Evolutionary conservation across 1,139 yeast genomes (phyloP), one percentile per base, ranked within the genome.

Genomic region (Debaryomyces sp.): DNA sequence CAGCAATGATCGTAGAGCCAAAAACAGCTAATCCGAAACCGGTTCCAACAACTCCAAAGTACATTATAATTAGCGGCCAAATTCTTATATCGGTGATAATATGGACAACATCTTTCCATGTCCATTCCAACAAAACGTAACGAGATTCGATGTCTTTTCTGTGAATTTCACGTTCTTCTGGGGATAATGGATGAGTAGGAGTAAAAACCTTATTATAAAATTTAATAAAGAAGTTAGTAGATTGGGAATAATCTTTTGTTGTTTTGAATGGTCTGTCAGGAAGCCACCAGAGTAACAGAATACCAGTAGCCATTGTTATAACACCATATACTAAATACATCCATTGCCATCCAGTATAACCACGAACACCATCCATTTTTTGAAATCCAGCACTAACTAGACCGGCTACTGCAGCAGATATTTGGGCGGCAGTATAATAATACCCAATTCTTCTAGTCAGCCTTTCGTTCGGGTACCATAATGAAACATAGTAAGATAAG

Each of bases 11-110:
- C n/a, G 95, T 84, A 4, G 96, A 85, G 2, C 94, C 96, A 68
- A 87, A 89, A 17, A 87, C 94, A 18, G 92, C 91, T 49, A 89
- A 73, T 15, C 96, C 96, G 62, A 80, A 85, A 1, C 96, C 96
- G 15, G 90, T 84, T 41, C 96, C 96, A 17, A 89, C 96, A 13
- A 87, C 96, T 7, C 96, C 96, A 67, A 89, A 90, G 67, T 89
- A 89, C 96, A 89, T 89, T 70, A 89, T 75, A 44, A 88, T 74
- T 51, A 89, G 68, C 1, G 96, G 95, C 94, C 94, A 89, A 41
- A 87, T 75, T 55, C 95, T 76, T 41, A 78, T 60, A 63, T 89
- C 96, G 24, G 75, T 61, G 26, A 88, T 60, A 43, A 89, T 79
- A n/a, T 63, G 65, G 41, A 69, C 63, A 24, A 89, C 73, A 50